These are phyloP conservation scores for Didymella sp. DNA, from an alignment of 2,329 filamentous ascomycete species.

Conservation along the genomic window DNA sequence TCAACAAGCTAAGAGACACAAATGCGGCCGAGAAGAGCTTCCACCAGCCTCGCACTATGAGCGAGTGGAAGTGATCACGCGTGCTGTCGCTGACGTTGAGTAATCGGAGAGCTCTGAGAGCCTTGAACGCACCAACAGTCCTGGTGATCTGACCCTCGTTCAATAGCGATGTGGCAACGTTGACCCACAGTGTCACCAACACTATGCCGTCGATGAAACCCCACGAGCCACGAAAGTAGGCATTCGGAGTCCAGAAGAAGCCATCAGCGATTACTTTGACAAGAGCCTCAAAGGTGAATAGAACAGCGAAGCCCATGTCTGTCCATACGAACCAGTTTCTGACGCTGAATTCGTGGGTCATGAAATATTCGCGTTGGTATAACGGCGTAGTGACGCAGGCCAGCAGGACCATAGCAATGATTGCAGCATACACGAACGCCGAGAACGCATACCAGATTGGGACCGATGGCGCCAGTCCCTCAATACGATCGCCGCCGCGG, in stretches of 20 bases:
- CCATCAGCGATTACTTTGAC: slow-evolving; percentile 97
- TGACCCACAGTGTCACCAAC: slow-evolving; percentile 92
- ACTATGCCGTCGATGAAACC: slow-evolving; percentile 94
- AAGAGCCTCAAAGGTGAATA: slow-evolving; percentile 84
- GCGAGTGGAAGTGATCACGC: slow-evolving; percentile 92
- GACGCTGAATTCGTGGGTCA: slow-evolving; percentile 63
- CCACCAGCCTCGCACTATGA: slow-evolving; percentile 92
- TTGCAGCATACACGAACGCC: slow-evolving; percentile 89
- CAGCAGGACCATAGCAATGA: slow-evolving; percentile 96
- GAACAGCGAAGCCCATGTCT: slow-evolving; percentile 83
- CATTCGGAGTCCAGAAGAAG: slow-evolving; percentile 95
- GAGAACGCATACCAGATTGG: slow-evolving; percentile 93
- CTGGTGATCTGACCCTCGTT: slow-evolving; percentile 85
- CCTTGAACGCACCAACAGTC: slow-evolving; percentile 96
- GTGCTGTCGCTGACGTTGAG: slow-evolving; percentile 97
- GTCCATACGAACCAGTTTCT: slow-evolving; percentile 95
- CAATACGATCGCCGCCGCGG: slow-evolving; percentile 82
- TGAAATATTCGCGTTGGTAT: slow-evolving; percentile 88
- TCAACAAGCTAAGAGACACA: slow-evolving; percentile 90
- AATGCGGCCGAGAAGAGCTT: slow-evolving; percentile 93
- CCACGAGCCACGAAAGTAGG: slow-evolving; percentile 96
- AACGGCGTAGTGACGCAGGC: slow-evolving; percentile 94
- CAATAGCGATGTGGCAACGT: slow-evolving; percentile 81
- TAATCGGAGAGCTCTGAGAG: slow-evolving; percentile 84
- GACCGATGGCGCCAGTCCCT: slow-evolving; percentile 88